Conservation (phyloP, 208 protist genomes). For the Crithidia sp. region DNA sequence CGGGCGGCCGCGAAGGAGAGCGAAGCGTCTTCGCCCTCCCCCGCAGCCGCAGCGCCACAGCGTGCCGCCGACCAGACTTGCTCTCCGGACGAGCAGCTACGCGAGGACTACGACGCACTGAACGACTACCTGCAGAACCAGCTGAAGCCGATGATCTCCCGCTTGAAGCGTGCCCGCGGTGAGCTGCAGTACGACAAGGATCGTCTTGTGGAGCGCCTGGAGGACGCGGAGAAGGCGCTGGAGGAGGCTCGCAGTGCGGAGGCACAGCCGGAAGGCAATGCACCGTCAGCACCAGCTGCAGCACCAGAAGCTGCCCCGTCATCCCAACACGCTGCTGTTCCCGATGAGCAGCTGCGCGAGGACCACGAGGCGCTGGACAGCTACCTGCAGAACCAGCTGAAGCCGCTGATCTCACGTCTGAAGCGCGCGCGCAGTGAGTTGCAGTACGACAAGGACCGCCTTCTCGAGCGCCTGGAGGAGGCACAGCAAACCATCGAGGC, state of each 20-base stretch:
- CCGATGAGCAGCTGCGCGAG: conserved; percentile 20
- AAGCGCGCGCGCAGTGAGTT: conserved; percentile 28
- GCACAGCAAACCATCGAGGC: background rate
- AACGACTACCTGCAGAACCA: conserved; percentile 23
- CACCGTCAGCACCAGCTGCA: conserved; percentile 6
- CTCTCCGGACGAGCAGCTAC: no score
- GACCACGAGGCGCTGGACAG: conserved; percentile 35
- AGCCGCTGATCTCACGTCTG: conserved; percentile 13
- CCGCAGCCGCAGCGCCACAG: no score
- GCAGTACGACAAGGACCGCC: conserved; percentile 26
- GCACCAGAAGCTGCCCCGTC: conserved; percentile 36
- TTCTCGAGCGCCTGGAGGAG: conserved; percentile 1
- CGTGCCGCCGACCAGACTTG: no score
- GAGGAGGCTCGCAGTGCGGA: background rate
- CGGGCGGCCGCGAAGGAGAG: no score
- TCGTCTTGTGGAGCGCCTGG: background rate
- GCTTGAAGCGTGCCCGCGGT: conserved; percentile 9
- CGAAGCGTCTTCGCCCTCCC: no score
- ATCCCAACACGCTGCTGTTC: conserved; percentile 3
- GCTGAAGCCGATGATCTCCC: conserved; percentile 24
- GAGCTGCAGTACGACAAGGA: conserved; percentile 16
- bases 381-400: conserved; percentile 22
- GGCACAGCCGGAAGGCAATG: background rate
- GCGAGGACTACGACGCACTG: conserved; percentile 27
- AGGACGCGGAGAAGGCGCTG: background rate